A percentile compares a stretch with the other conserved stretches of the same genome.
Evolutionary conservation across 768 basidiomycete species (phyloP).

Genomic region (Collybia sp.): DNA sequence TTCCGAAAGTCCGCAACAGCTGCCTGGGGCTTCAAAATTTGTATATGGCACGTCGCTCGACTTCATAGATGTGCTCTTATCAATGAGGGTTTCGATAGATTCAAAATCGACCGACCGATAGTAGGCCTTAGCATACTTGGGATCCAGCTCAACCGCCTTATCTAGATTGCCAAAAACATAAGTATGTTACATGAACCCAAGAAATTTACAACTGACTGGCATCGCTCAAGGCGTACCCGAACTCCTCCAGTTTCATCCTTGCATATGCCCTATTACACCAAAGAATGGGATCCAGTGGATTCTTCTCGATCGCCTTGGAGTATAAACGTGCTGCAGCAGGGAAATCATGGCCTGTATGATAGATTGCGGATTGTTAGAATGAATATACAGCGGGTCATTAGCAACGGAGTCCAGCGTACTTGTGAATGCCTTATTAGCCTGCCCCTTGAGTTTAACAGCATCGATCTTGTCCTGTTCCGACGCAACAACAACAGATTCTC

Average conservation of each 20-base stretch:
- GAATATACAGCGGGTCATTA: slow-evolving; percentile 1
- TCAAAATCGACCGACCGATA: slow-evolving; percentile 51
- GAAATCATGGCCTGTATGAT: slow-evolving; percentile 72
- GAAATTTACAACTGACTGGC: slow-evolving; percentile 53
- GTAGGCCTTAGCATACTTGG: slow-evolving; percentile 87
- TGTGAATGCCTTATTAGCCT: slow-evolving; percentile 86
- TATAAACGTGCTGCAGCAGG: slow-evolving; percentile 74
- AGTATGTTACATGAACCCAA: no score
- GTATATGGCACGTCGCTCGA: slow-evolving; percentile 86
- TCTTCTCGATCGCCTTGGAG: slow-evolving; percentile 77
- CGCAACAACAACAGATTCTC: slow-evolving; percentile 34
- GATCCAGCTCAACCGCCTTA: slow-evolving; percentile 83
- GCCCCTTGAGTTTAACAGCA: slow-evolving; percentile 70
- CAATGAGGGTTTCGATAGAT: background rate
- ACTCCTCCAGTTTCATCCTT: slow-evolving; percentile 89
- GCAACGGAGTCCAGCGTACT: slow-evolving; percentile 34
- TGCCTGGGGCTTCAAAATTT: slow-evolving; percentile 81
- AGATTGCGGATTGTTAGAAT: slow-evolving; percentile 1
- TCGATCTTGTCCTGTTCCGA: slow-evolving; percentile 67
- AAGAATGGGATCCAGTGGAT: slow-evolving; percentile 83
- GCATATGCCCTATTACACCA: slow-evolving; percentile 95
- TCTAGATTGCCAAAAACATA: slow-evolving; percentile 31
- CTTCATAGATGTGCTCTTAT: slow-evolving; percentile 27
- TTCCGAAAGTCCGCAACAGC: slow-evolving; percentile 89
- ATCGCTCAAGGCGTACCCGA: slow-evolving; percentile 88